Percentiles rank a stretch among this genome's conserved stretches.
Evolutionary conservation across 2,329 filamentous ascomycete species (phyloP).

Genomic region (Acrodontium crateriforme): DNA sequence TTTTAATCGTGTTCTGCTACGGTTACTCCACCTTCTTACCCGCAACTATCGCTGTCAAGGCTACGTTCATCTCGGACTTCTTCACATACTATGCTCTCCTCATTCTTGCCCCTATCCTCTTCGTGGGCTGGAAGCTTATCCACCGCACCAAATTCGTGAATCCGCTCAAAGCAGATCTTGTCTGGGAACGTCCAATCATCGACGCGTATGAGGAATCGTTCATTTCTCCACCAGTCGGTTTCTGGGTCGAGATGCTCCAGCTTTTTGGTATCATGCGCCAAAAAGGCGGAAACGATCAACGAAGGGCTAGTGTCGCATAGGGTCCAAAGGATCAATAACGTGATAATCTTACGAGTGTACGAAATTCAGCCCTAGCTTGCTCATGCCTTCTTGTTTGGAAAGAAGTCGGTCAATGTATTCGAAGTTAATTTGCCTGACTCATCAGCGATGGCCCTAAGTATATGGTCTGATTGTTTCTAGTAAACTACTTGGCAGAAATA

Average conservation of each 20-base stretch:
- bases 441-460: no score
- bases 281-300: slow-evolving; percentile 11
- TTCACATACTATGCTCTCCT: slow-evolving; percentile 35
- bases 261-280: slow-evolving; percentile 25
- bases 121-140: slow-evolving; percentile 49
- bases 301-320: slow-evolving; percentile 5
- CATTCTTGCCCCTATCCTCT: slow-evolving; percentile 32
- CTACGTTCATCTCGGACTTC: no score
- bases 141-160: slow-evolving; percentile 44
- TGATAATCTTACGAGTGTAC: no score
- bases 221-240: slow-evolving; percentile 34
- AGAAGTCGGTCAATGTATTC: no score
- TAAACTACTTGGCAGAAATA: no score
- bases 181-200: slow-evolving; percentile 48
- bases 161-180: slow-evolving; percentile 42
- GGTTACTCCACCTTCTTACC: slow-evolving; percentile 41
- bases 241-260: slow-evolving; percentile 42
- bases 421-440: no score
- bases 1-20: slow-evolving; percentile 33
- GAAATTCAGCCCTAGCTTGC: no score
- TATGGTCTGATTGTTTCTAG: no score
- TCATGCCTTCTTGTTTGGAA: no score
- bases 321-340: no score
- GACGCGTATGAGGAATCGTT: slow-evolving; percentile 46
- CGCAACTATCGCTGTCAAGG: slow-evolving; percentile 30